Evolutionary conservation across 805 yeast genomes (phyloP).

Genomic region (Starmerella powellii): DNA sequence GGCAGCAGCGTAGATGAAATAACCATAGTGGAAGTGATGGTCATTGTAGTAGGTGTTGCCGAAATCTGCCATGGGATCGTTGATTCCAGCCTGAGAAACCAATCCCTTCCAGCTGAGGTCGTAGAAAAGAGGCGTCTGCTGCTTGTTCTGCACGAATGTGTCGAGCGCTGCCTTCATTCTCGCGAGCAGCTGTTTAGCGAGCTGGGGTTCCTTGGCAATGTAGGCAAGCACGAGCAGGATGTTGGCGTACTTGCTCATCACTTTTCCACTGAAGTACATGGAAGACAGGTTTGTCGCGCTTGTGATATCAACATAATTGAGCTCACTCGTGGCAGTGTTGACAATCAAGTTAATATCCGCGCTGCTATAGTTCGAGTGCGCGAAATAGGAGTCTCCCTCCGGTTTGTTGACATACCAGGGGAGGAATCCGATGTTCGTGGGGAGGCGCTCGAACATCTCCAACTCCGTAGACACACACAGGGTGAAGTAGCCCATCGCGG

Average conservation of each 20-base stretch:
- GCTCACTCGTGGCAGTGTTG: slow-evolving; percentile 40
- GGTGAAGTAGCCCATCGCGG: slow-evolving; percentile 36
- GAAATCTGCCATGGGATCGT: slow-evolving; percentile 47
- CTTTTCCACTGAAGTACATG: slow-evolving; percentile 85
- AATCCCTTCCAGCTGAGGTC: slow-evolving; percentile 51
- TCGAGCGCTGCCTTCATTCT: slow-evolving; percentile 56
- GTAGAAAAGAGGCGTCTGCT: slow-evolving; percentile 60
- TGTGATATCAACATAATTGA: slow-evolving; percentile 38
- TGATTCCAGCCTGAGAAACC: slow-evolving; percentile 25
- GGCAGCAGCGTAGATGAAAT: slow-evolving; percentile 73
- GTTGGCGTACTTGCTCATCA: slow-evolving; percentile 79
- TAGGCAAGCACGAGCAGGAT: slow-evolving; percentile 60
- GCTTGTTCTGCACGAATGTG: slow-evolving; percentile 57
- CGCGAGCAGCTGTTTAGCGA: slow-evolving; percentile 42
- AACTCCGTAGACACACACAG: slow-evolving; percentile 30
- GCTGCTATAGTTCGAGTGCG: slow-evolving; percentile 33
- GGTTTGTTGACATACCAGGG: slow-evolving; percentile 42
- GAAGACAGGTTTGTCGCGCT: slow-evolving; percentile 56
- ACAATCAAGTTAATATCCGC: slow-evolving; percentile 34
- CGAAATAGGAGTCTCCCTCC: slow-evolving; percentile 26
- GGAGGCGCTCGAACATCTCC: slow-evolving; percentile 32
- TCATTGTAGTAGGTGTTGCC: slow-evolving; percentile 74
- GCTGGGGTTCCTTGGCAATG: slow-evolving; percentile 43
- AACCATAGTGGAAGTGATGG: slow-evolving; percentile 82
- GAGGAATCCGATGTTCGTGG: slow-evolving; percentile 37